phyloP scores from a whole-genome alignment of 371 early-diverging fungal genomes.

The Capillidium rhysosporum region DNA sequence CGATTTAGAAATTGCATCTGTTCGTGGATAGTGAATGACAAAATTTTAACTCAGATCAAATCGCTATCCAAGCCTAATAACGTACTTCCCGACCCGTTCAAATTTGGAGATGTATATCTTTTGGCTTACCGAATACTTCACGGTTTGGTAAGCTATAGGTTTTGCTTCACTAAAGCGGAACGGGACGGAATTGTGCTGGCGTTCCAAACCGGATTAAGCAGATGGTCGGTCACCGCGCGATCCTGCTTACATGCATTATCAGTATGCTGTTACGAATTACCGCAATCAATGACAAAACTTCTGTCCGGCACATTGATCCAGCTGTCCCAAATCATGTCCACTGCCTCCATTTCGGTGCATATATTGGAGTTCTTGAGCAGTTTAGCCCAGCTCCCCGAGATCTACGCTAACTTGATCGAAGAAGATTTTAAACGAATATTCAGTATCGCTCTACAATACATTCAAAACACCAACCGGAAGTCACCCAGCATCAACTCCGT shows the following conservation, averaged over 20 bases:
- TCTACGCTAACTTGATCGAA: slow-evolving; percentile 67
- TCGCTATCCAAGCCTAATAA: slow-evolving; percentile 11
- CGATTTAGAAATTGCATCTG: slow-evolving; percentile 27
- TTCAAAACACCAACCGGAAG: slow-evolving; percentile 39
- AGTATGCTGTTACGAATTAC: slow-evolving; percentile 65
- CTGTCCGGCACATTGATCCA: slow-evolving; percentile 47
- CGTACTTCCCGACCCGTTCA: slow-evolving; percentile 17
- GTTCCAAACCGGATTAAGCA: slow-evolving; percentile 55
- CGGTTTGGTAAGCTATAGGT: slow-evolving; percentile 50
- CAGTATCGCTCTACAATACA: slow-evolving; percentile 77
- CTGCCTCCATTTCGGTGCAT: slow-evolving; percentile 56
- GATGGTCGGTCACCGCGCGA: slow-evolving; percentile 47
- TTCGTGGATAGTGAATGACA: slow-evolving; percentile 22
- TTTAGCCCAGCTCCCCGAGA: slow-evolving; percentile 53
- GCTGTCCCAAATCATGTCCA: slow-evolving; percentile 68
- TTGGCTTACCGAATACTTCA: slow-evolving; percentile 44
- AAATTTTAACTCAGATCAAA: slow-evolving; percentile 26
- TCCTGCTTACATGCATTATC: slow-evolving; percentile 67
- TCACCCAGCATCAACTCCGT: neutral
- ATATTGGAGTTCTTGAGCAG: slow-evolving; percentile 78
- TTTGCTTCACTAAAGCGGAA: slow-evolving; percentile 38
- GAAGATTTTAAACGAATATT: slow-evolving; percentile 74
- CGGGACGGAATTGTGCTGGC: slow-evolving; percentile 55
- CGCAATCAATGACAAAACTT: slow-evolving; percentile 48
- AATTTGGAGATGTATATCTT: slow-evolving; percentile 40